phyloP scores from a whole-genome alignment of 1,284 basidiomycete genomes.

The Athelia sp. region DNA sequence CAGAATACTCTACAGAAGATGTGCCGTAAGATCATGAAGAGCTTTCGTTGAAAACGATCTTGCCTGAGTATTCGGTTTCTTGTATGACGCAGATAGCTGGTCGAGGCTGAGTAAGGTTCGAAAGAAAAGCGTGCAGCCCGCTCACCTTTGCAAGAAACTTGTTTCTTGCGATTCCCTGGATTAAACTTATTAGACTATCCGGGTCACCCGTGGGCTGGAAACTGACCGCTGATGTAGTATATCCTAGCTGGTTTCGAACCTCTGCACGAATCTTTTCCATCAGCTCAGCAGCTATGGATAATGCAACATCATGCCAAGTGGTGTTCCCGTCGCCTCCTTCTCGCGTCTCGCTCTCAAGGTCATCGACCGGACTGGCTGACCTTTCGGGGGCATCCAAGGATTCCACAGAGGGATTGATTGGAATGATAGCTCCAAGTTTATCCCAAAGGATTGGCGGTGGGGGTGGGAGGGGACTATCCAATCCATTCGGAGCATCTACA shows the following conservation, averaged over 20 bases:
- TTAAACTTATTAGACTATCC: conserved; percentile 2
- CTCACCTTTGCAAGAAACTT: conserved; percentile 90
- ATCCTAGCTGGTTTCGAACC: conserved; percentile 74
- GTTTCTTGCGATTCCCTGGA: conserved; percentile 85
- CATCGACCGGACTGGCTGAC: conserved; percentile 11
- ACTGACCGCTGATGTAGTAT: conserved; percentile 89
- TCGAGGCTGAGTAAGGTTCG: neutral
- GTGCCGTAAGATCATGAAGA: neutral
- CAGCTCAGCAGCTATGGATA: conserved; percentile 85
- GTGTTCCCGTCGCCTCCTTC: conserved; percentile 29
- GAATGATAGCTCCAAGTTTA: conserved; percentile 65
- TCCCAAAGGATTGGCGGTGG: conserved; percentile 72
- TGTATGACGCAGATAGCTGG: conserved; percentile 84
- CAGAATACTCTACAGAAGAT: conserved; percentile 63
- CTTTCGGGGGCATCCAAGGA: conserved; percentile 5
- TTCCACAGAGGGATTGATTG: conserved; percentile 39
- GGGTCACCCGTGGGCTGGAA: neutral
- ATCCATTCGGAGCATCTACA: conserved; percentile 58
- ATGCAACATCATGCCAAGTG: conserved; percentile 91
- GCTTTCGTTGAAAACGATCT: conserved; percentile 7
- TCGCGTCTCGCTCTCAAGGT: conserved; percentile 15
- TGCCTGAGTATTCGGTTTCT: conserved; percentile 84
- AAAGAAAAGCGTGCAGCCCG: neutral
- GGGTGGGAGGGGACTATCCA: conserved; percentile 80
- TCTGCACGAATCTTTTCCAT: conserved; percentile 76